A percentile compares a stretch with the other conserved stretches of the same genome.
Evolutionary conservation across 2,329 filamentous ascomycete species (phyloP).

Genomic region (Pseudocercospora pini-densiflorae): DNA sequence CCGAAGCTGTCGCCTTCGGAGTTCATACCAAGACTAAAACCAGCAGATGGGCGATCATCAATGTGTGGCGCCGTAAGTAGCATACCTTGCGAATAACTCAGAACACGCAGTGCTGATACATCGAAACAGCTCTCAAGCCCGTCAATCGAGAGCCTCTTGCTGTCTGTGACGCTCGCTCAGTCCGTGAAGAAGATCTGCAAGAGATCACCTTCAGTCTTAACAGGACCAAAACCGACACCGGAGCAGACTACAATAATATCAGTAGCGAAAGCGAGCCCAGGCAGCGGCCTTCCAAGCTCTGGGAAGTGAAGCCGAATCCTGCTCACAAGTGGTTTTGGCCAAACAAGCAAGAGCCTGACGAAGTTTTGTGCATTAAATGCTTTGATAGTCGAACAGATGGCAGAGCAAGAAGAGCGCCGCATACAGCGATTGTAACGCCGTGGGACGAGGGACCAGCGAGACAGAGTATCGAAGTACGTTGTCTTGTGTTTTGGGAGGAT

Average conservation of each 20-base stretch:
- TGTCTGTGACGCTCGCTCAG: constrained; percentile 8
- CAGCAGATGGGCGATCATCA: constrained; percentile 11
- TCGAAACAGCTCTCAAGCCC: neutral
- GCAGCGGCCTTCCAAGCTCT: neutral
- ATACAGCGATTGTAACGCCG: neutral
- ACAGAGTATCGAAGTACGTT: neutral
- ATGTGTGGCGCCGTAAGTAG: constrained; percentile 4
- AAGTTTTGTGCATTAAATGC: neutral
- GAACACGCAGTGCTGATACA: neutral
- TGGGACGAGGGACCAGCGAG: neutral
- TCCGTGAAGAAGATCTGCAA: neutral
- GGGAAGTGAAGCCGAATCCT: constrained; percentile 7
- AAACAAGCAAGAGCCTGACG: neutral
- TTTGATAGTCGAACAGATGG: neutral
- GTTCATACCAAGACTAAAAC: neutral
- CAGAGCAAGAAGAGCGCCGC: neutral
- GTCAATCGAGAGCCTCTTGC: constrained; percentile 6
- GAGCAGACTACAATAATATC: neutral
- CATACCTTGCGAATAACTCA: neutral
- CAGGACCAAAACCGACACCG: neutral
- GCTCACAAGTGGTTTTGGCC: neutral
- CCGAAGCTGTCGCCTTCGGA: neutral
- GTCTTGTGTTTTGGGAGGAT: constrained; percentile 3
- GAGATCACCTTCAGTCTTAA: neutral
- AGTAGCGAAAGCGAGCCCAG: neutral